Evolutionary conservation across 805 yeast genomes (phyloP).

Genomic region (Metschnikowia reukaufii): DNA sequence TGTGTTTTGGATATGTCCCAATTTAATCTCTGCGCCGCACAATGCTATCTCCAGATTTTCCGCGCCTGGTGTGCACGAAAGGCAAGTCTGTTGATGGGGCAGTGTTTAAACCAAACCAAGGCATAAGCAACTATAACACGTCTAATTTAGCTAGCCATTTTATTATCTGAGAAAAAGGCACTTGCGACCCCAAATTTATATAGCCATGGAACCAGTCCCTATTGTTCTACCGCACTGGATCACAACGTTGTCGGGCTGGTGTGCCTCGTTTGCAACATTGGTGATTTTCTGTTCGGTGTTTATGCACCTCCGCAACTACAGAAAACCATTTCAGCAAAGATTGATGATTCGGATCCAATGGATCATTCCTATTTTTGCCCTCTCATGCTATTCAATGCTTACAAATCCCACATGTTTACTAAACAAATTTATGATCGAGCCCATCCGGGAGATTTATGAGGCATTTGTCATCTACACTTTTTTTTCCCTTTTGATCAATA

Average conservation of each 20-base stretch:
- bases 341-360: conserved; percentile 77
- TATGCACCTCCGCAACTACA: conserved; percentile 57
- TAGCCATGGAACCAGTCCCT: conserved; percentile 2
- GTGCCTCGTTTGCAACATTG: conserved; percentile 23
- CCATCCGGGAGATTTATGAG: conserved; percentile 86
- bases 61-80: conserved; percentile 9
- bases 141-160: too few relatives aligned
- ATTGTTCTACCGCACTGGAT: conserved; percentile 23
- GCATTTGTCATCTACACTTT: conserved; percentile 95
- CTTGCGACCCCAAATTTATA: not conserved
- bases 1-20: too few relatives aligned
- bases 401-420: conserved; percentile 41
- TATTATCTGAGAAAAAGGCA: not conserved
- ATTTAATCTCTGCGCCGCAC: not conserved
- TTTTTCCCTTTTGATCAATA: conserved; percentile 74
- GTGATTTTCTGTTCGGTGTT: conserved; percentile 27
- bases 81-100: not conserved
- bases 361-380: conserved; percentile 78
- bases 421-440: conserved; percentile 57
- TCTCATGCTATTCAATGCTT: conserved; percentile 63
- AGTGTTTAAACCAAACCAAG: not conserved
- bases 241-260: conserved; percentile 22
- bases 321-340: conserved; percentile 88
- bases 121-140: too few relatives aligned
- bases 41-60: not conserved